Evolutionary conservation across 129 eudicot genomes (phyloP).

Genomic region (Heracleum sosnowskyi): DNA sequence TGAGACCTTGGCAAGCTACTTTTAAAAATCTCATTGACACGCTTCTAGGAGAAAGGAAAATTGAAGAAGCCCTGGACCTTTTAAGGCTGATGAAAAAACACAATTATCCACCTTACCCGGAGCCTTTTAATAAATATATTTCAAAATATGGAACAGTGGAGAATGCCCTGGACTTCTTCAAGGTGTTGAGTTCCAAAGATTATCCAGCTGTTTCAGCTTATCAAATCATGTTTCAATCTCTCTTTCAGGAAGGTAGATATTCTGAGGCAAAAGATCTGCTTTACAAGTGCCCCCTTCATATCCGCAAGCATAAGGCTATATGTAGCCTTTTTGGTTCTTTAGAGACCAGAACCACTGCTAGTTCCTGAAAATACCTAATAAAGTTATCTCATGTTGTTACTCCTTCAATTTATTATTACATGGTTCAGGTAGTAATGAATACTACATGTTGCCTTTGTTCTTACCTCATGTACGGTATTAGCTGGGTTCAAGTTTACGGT

Average conservation of each 20-base stretch:
- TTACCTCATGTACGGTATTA: neutral
- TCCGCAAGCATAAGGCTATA: slow-evolving; percentile 52
- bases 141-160: slow-evolving; percentile 64
- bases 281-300: slow-evolving; percentile 58
- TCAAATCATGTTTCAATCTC: slow-evolving; percentile 42
- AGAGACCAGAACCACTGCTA: slow-evolving; percentile 7
- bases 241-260: slow-evolving; percentile 67
- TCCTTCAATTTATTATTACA: neutral
- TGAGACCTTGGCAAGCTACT: slow-evolving; percentile 93
- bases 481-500: no score
- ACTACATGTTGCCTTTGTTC: neutral
- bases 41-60: slow-evolving; percentile 45
- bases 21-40: slow-evolving; percentile 59
- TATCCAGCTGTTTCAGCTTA: slow-evolving; percentile 57
- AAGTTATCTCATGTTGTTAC: neutral
- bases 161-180: slow-evolving; percentile 57
- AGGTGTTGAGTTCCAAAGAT: slow-evolving; percentile 39
- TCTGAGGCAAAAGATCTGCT: slow-evolving; percentile 82
- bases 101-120: slow-evolving; percentile 58
- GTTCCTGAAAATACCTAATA: neutral
- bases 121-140: slow-evolving; percentile 47
- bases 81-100: slow-evolving; percentile 69
- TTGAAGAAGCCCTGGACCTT: slow-evolving; percentile 75
- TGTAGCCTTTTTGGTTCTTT: slow-evolving; percentile 61
- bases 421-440: neutral